These are phyloP conservation scores for Flaveria robusta DNA, from an alignment of 129 eudicot species.

Conservation along the genomic window DNA sequence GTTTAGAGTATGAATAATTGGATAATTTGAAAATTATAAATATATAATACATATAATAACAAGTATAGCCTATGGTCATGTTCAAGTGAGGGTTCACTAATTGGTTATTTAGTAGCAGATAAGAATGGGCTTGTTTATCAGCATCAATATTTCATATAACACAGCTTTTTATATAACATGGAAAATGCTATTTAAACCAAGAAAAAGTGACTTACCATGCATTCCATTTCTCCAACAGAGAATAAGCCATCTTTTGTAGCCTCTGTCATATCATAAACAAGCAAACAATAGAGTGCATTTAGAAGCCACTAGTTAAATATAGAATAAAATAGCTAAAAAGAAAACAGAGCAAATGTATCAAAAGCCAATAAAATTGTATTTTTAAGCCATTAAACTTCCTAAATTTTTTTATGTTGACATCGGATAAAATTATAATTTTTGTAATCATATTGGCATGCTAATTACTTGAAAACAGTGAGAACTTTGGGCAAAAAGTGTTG, in stretches of 20 bases:
- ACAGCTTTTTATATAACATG: not conserved
- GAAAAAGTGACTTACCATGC: conserved; percentile 70
- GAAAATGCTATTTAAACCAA: not conserved
- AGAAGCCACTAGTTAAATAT: not conserved
- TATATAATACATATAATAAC: too few species aligned
- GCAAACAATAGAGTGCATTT: not conserved
- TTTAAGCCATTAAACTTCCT: not conserved
- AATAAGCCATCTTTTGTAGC: conserved; percentile 96
- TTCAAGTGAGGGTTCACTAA: not conserved
- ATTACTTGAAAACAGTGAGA: not conserved
- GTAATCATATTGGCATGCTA: not conserved
- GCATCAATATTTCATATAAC: not conserved
- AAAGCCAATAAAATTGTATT: not conserved
- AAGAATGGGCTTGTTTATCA: not conserved
- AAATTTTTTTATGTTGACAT: not conserved
- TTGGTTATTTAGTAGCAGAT: not conserved
- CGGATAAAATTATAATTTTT: not conserved
- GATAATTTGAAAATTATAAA: too few species aligned
- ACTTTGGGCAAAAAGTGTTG: not conserved
- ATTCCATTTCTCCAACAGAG: conserved; percentile 99
- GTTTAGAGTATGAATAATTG: not conserved
- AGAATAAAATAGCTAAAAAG: not conserved
- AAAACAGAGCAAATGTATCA: not conserved
- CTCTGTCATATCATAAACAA: conserved; percentile 43
- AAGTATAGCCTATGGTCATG: not conserved